A percentile compares a stretch with the other conserved stretches of the same genome.
Conservation (phyloP, 148 eudicot species). For the Chenopodium suecicum region DNA sequence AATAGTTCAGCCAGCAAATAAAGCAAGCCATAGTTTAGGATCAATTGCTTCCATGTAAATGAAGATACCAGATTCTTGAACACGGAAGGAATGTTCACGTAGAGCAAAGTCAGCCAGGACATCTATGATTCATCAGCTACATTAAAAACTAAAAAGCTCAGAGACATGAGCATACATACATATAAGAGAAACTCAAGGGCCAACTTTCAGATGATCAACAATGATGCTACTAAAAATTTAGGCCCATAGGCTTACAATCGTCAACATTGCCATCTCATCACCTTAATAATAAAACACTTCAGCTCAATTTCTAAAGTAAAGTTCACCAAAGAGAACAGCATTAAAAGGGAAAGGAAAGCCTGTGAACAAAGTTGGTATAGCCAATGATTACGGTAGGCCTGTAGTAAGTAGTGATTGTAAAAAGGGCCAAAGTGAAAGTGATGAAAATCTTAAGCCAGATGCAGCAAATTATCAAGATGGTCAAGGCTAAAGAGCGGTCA, state of each 20-base stretch:
- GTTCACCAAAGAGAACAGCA: background rate
- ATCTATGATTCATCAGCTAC: background rate
- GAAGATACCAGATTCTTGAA: background rate
- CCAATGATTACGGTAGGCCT: background rate
- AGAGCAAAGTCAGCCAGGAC: background rate
- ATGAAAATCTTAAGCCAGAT: background rate
- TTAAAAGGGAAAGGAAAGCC: background rate
- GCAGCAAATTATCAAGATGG: background rate
- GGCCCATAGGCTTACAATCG: background rate
- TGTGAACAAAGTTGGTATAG: background rate
- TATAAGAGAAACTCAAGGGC: background rate
- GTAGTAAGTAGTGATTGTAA: background rate
- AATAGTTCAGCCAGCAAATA: background rate
- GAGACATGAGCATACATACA: background rate
- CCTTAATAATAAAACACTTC: background rate
- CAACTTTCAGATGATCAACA: background rate
- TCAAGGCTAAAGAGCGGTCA: background rate
- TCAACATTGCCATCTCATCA: background rate
- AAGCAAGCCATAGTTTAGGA: background rate
- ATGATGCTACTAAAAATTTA: background rate
- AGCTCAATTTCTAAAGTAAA: too few species aligned
- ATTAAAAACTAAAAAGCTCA: too few species aligned
- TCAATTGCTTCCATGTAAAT: background rate
- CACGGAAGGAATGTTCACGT: background rate
- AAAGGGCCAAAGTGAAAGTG: background rate